A percentile compares a stretch with the other conserved stretches of the same genome.
Conservation (phyloP, 768 basidiomycete species). For the Rhodotorula diobovata region DNA sequence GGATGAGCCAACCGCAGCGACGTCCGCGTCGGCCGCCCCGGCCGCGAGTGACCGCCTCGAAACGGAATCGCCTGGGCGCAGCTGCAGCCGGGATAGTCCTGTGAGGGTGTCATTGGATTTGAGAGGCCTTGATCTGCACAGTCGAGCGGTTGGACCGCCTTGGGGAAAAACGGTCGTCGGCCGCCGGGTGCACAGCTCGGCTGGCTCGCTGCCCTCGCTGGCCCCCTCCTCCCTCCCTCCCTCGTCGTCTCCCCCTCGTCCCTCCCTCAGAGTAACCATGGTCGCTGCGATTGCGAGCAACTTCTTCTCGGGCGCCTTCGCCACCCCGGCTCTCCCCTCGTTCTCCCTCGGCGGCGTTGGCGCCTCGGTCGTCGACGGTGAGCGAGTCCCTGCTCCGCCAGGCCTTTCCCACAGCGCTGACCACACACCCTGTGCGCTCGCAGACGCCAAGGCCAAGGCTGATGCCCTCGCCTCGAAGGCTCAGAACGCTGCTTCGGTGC, state of each 20-base stretch:
- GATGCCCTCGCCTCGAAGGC: slow-evolving; percentile 28
- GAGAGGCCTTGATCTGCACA: no score
- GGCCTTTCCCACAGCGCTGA: not conserved
- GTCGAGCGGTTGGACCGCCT: no score
- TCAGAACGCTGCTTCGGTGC: slow-evolving; percentile 27
- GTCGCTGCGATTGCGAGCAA: slow-evolving; percentile 15
- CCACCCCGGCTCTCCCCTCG: slow-evolving; percentile 46
- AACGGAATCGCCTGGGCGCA: no score
- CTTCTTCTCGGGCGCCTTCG: slow-evolving; percentile 31
- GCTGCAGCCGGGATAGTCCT: no score
- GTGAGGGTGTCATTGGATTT: no score
- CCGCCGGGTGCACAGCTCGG: no score
- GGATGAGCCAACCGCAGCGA: no score
- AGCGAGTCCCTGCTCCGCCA: slow-evolving; percentile 52
- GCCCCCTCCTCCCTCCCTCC: not conserved
- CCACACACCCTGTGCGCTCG: not conserved
- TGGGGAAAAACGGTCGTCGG: no score
- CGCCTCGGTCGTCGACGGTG: slow-evolving; percentile 57
- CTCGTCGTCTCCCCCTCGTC: slow-evolving; percentile 2
- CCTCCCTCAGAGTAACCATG: slow-evolving; percentile 2
- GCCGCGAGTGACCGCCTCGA: no score
- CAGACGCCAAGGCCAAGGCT: slow-evolving; percentile 40
- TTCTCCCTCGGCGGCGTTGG: slow-evolving; percentile 57
- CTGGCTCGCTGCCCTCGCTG: no score
- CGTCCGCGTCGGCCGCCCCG: no score